Evolutionary conservation across 176 grass and related monocot species (phyloP).

Genomic region (Saccharum officinarum): DNA sequence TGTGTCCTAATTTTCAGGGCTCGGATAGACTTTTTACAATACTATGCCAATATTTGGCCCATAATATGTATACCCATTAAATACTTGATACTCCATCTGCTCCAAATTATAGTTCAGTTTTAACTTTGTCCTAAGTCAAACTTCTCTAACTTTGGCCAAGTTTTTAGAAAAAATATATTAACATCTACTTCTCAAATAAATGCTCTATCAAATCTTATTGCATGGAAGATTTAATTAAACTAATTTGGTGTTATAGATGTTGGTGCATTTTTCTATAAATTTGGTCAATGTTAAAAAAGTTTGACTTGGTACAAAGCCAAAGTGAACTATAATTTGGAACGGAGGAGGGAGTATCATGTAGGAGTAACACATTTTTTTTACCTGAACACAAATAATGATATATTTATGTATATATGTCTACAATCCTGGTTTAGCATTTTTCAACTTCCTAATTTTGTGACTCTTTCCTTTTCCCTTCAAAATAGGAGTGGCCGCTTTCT

Average conservation of each 20-base stretch:
- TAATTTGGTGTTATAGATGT: background rate
- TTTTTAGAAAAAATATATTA: background rate
- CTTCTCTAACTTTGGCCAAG: background rate
- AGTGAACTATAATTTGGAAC: background rate
- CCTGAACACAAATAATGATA: conserved; percentile 2
- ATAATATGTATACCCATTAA: background rate
- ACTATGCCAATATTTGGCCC: background rate
- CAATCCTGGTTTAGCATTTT: background rate
- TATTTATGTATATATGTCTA: conserved; percentile 19
- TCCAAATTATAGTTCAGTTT: background rate
- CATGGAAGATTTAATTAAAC: background rate
- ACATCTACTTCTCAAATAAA: background rate
- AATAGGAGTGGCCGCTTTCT: conserved; percentile 78
- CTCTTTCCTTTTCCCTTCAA: conserved; percentile 17
- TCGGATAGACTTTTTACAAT: background rate
- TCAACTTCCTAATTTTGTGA: conserved; percentile 24
- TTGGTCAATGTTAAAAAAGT: background rate
- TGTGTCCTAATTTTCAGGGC: background rate
- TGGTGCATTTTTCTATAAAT: background rate
- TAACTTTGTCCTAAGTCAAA: background rate
- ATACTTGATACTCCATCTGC: background rate
- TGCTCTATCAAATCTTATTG: background rate
- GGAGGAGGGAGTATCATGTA: background rate
- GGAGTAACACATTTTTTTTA: background rate
- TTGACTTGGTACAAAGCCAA: background rate